A percentile compares a stretch with the other conserved stretches of the same genome.
Conservation (phyloP, 305 asterid species). For the Fraxinus sp. region DNA sequence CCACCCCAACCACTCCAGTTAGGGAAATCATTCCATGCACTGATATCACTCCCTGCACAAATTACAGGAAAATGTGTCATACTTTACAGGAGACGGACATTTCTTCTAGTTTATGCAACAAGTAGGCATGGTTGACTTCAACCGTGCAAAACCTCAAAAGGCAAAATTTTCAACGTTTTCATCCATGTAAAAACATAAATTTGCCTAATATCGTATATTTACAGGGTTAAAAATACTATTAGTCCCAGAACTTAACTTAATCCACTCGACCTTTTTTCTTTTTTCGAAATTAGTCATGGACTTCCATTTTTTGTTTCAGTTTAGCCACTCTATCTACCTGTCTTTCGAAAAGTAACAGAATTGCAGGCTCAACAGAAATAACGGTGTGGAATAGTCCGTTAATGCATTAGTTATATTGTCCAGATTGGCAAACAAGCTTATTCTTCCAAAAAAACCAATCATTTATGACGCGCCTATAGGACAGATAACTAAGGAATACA, state of each 20-base stretch:
- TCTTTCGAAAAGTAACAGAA: not conserved
- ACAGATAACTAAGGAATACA: not conserved
- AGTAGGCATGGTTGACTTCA: not conserved
- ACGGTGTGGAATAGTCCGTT: not conserved
- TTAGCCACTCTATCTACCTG: not conserved
- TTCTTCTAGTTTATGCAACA: not conserved
- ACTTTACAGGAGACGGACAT: not conserved
- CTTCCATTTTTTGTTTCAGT: not conserved
- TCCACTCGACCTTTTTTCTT: not conserved
- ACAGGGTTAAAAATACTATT: not conserved
- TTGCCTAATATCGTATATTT: not conserved
- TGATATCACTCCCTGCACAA: constrained; percentile 38
- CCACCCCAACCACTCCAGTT: constrained; percentile 54
- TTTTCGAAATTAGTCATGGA: not conserved
- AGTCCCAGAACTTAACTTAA: not conserved
- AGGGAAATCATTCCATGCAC: constrained; percentile 53
- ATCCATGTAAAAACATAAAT: not conserved
- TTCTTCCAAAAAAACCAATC: not conserved
- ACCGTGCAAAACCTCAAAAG: not conserved
- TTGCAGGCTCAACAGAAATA: not conserved
- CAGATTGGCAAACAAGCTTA: not conserved
- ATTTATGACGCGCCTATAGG: not conserved
- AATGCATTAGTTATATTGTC: not conserved
- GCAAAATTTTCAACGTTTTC: not conserved
- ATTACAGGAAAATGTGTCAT: not conserved